A percentile compares a stretch with the other conserved stretches of the same genome.
Conservation (phyloP, 2,329 filamentous ascomycete genomes). For the Sporothrix protearum region DNA sequence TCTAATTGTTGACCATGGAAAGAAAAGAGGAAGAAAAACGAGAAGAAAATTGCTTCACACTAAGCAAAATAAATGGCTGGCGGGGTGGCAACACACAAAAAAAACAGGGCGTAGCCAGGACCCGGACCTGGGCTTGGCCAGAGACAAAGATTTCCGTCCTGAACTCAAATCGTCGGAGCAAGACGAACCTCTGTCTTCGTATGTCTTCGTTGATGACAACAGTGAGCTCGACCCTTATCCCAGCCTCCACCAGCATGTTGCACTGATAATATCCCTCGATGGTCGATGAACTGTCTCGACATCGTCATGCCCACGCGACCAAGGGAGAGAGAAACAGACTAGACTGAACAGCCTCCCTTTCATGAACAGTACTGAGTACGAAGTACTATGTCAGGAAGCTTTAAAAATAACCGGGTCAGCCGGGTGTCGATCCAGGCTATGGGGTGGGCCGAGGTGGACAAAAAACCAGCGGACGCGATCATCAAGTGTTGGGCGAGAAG, state of each 20-base stretch:
- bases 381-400: neutral
- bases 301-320: neutral
- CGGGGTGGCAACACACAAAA: slow-evolving; percentile 4
- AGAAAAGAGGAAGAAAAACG: neutral
- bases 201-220: neutral
- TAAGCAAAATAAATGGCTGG: neutral
- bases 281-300: neutral
- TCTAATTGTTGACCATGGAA: neutral
- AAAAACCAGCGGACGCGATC: neutral
- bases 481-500: neutral
- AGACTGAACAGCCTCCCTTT: neutral
- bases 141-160: neutral
- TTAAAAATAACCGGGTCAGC: neutral
- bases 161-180: neutral
- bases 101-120: neutral
- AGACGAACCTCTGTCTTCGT: neutral
- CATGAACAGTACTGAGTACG: neutral
- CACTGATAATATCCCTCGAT: neutral
- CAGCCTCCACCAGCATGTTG: neutral
- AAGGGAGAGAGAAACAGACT: neutral
- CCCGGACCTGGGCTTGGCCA: neutral
- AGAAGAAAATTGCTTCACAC: neutral
- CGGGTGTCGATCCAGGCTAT: neutral
- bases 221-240: neutral
- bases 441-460: neutral